These are phyloP conservation scores for Styphnolobium japonicum DNA, from an alignment of 306 rosid species.

Conservation along the genomic window DNA sequence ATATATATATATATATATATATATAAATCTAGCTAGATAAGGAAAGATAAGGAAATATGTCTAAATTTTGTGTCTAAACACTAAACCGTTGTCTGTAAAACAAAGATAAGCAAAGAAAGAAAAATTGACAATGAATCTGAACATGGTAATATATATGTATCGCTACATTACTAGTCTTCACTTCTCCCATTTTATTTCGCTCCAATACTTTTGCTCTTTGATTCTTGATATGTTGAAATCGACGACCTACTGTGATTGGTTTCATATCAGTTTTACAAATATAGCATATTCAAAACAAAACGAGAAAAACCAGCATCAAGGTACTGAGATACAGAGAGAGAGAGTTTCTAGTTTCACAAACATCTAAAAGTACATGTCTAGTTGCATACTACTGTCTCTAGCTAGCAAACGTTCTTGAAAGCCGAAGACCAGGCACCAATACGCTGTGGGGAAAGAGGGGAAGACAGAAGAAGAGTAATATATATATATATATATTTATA, in stretches of 20 bases:
- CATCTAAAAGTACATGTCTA: background rate
- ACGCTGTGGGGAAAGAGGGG: background rate
- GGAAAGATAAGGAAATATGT: too few species aligned
- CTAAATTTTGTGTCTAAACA: background rate
- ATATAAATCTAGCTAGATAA: too few species aligned
- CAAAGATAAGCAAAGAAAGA: background rate
- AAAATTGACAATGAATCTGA: background rate
- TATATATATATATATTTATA: background rate
- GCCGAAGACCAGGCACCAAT: too few species aligned
- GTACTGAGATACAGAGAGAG: background rate
- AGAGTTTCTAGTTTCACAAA: background rate
- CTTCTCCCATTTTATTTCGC: background rate
- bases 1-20: too few species aligned
- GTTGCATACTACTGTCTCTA: background rate
- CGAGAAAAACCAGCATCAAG: background rate
- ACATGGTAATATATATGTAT: background rate
- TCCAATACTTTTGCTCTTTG: conserved; percentile 14
- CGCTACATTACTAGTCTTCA: background rate
- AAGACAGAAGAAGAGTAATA: background rate
- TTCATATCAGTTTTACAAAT: too few species aligned
- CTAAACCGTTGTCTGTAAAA: background rate
- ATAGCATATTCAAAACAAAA: conserved; percentile 18
- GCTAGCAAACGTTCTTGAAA: background rate
- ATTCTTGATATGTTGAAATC: too few species aligned
- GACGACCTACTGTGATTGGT: conserved; percentile 3